These are phyloP conservation scores for Cadophora sp. DNA, from an alignment of 2,329 filamentous ascomycete species.

Conservation along the genomic window DNA sequence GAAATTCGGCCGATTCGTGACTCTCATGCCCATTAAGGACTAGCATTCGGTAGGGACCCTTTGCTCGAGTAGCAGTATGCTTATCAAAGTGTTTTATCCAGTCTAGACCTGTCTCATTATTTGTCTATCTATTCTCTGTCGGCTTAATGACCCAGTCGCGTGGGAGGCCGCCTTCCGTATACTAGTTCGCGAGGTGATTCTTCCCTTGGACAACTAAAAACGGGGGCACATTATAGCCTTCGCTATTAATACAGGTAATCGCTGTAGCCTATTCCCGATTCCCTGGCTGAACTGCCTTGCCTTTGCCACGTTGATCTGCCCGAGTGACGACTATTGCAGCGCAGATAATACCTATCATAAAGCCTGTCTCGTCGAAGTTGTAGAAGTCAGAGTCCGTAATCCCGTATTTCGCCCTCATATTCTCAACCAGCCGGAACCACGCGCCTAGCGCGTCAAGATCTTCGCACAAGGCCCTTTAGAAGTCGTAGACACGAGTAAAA, in stretches of 20 bases:
- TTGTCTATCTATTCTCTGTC: too few species aligned
- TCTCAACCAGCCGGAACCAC: not conserved
- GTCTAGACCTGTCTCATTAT: too few species aligned
- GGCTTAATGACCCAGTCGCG: too few species aligned
- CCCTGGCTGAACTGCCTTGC: too few species aligned
- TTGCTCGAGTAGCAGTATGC: too few species aligned
- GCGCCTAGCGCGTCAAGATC: not conserved
- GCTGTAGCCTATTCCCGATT: constrained; percentile 1
- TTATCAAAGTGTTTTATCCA: too few species aligned
- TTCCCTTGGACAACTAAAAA: not conserved
- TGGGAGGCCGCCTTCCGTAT: too few species aligned
- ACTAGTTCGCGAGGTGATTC: not conserved
- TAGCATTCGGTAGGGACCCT: too few species aligned
- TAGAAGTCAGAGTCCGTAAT: not conserved
- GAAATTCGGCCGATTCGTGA: too few species aligned
- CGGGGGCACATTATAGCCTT: not conserved
- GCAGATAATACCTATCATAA: not conserved
- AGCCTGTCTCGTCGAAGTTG: not conserved
- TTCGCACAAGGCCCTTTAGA: not conserved
- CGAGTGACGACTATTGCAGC: not conserved
- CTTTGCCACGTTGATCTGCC: not conserved
- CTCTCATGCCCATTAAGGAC: too few species aligned
- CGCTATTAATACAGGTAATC: not conserved
- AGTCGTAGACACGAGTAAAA: not conserved
- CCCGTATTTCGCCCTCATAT: not conserved